phyloP scores from a whole-genome alignment of 306 rosid genomes.

The Coriaria nepalensis region DNA sequence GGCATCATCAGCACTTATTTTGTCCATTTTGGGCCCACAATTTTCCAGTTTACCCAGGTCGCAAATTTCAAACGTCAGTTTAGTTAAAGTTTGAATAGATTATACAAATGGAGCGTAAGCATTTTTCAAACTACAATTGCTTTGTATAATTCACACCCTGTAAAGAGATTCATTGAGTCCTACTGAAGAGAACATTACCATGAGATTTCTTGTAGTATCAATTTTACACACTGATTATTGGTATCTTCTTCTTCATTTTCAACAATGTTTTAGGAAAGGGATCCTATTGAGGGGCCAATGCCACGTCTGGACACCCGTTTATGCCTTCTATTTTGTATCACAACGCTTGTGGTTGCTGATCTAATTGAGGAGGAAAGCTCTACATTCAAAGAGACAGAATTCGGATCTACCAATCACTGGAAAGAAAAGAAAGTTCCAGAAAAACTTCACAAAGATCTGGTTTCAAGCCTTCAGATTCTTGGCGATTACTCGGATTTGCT shows the following conservation, averaged over 20 bases:
- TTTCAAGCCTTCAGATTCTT: slow-evolving; percentile 64
- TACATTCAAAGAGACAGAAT: slow-evolving; percentile 31
- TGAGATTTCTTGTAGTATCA: too few species aligned
- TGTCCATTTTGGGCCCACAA: too few species aligned
- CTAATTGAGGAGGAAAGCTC: slow-evolving; percentile 68
- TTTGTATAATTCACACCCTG: too few species aligned
- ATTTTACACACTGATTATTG: too few species aligned
- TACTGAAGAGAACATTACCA: too few species aligned
- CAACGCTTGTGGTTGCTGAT: slow-evolving; percentile 66
- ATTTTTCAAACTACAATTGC: too few species aligned
- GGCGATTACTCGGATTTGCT: slow-evolving; percentile 83
- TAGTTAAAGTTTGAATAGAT: too few species aligned
- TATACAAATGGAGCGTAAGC: too few species aligned
- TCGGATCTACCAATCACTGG: slow-evolving; percentile 32
- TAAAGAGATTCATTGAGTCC: too few species aligned
- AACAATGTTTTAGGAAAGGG: slow-evolving; percentile 56
- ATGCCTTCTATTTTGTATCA: slow-evolving; percentile 75
- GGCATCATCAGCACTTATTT: too few species aligned
- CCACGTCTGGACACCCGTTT: slow-evolving; percentile 88
- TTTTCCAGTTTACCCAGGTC: too few species aligned
- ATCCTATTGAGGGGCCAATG: slow-evolving; percentile 97
- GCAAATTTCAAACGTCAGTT: too few species aligned
- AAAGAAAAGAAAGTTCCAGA: slow-evolving; percentile 47
- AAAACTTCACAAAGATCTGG: slow-evolving; percentile 47
- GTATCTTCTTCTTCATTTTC: neutral